These are phyloP conservation scores for Tulasnella sp. DNA, from an alignment of 768 basidiomycete species.

Conservation along the genomic window DNA sequence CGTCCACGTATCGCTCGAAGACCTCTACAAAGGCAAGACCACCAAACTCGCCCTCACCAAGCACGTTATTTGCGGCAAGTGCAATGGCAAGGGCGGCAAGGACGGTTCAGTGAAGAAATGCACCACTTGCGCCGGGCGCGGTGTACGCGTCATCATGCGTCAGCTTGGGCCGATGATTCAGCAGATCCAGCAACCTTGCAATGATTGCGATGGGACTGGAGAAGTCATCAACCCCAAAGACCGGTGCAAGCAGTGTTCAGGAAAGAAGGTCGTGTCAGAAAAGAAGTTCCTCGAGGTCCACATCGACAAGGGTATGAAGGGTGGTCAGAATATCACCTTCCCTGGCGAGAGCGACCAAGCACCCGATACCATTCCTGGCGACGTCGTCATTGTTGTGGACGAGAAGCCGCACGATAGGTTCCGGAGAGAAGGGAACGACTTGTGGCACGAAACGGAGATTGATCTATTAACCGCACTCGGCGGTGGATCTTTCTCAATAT, in stretches of 20 bases:
- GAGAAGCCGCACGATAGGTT: slow-evolving; percentile 85
- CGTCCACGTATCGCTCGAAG: slow-evolving; percentile 91
- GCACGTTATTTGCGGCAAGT: slow-evolving; percentile 85
- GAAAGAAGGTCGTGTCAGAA: slow-evolving; percentile 87
- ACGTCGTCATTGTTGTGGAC: slow-evolving; percentile 87
- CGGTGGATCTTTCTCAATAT: slow-evolving; percentile 81
- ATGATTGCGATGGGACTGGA: slow-evolving; percentile 86
- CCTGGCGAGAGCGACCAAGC: slow-evolving; percentile 86
- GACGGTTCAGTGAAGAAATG: slow-evolving; percentile 86
- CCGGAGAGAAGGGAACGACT: slow-evolving; percentile 78
- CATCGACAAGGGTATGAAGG: slow-evolving; percentile 97
- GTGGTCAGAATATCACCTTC: slow-evolving; percentile 81
- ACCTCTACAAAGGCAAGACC: slow-evolving; percentile 97
- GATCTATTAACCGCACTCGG: slow-evolving; percentile 88
- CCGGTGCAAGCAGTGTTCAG: slow-evolving; percentile 83
- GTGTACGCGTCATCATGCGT: slow-evolving; percentile 78
- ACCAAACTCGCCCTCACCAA: slow-evolving; percentile 95
- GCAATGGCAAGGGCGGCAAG: slow-evolving; percentile 94
- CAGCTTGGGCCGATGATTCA: slow-evolving; percentile 99
- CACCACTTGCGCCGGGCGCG: slow-evolving; percentile 69
- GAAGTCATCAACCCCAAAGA: slow-evolving; percentile 92
- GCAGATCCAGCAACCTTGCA: slow-evolving; percentile 91
- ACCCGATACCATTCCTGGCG: slow-evolving; percentile 79
- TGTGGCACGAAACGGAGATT: slow-evolving; percentile 75
- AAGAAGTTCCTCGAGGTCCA: slow-evolving; percentile 97